phyloP scores from a whole-genome alignment of 2,329 filamentous ascomycete genomes.

The Fusarium sp. region DNA sequence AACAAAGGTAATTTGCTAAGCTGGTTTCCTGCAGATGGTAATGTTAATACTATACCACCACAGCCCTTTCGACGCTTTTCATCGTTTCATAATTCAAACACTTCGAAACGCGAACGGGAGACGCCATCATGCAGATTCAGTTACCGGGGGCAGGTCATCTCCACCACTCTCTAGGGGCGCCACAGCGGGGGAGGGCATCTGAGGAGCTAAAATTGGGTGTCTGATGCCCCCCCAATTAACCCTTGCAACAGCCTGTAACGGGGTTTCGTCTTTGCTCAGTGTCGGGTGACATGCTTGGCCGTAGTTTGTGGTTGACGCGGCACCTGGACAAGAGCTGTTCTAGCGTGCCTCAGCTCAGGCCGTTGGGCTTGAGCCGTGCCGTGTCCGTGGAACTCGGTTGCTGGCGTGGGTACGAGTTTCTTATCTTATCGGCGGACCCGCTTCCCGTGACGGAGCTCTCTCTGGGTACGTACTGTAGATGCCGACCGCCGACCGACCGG shows the following conservation, averaged over 20 bases:
- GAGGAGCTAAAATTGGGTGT: conserved; percentile 33
- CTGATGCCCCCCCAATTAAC: conserved; percentile 14
- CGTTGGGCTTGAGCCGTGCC: background rate
- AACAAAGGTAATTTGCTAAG: background rate
- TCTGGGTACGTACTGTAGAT: conserved; percentile 38
- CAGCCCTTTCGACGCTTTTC: background rate
- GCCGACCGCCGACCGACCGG: conserved; percentile 32
- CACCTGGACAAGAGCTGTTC: conserved; percentile 26
- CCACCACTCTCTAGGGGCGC: conserved; percentile 33
- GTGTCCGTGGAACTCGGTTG: background rate
- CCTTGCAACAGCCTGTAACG: conserved; percentile 30
- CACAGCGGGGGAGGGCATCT: conserved; percentile 41
- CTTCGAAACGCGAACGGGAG: background rate
- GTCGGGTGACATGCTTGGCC: conserved; percentile 31
- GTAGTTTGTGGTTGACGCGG: conserved; percentile 36
- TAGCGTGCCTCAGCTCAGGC: conserved; percentile 22
- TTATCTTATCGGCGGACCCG: conserved; percentile 8
- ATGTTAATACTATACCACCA: background rate
- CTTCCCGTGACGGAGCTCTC: background rate
- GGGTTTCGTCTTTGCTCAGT: conserved; percentile 22
- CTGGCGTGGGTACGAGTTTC: background rate
- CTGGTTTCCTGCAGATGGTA: background rate
- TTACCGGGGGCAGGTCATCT: conserved; percentile 29
- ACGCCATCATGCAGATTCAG: conserved; percentile 19
- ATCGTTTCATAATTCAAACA: background rate